Evolutionary conservation across 768 basidiomycete genomes (phyloP).

Genomic region (Piloderma croceum): DNA sequence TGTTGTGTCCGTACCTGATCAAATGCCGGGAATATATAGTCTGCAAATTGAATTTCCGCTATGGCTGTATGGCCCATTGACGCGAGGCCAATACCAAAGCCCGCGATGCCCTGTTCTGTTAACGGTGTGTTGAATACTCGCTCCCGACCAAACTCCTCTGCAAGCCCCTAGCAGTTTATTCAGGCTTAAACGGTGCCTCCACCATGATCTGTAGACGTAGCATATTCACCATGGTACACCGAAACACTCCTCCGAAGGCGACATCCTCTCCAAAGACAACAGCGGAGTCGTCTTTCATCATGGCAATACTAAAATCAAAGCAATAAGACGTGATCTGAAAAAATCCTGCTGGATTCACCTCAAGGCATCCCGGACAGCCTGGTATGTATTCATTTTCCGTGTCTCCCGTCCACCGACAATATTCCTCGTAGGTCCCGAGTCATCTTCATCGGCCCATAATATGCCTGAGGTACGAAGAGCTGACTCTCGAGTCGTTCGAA

Average conservation of each 20-base stretch:
- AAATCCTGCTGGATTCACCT: too few species aligned
- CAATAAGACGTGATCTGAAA: not conserved
- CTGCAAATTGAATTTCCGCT: constrained; percentile 88
- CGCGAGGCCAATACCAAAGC: constrained; percentile 89
- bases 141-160: constrained; percentile 89
- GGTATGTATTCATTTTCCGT: constrained; percentile 93
- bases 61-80: constrained; percentile 93
- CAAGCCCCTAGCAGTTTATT: constrained; percentile 66
- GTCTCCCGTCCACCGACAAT: constrained; percentile 77
- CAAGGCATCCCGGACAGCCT: constrained; percentile 87
- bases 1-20: constrained; percentile 58
- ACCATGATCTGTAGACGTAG: too few species aligned
- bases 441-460: constrained; percentile 62
- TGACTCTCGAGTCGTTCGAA: constrained; percentile 60
- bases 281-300: constrained; percentile 80
- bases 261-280: constrained; percentile 88
- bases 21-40: constrained; percentile 92
- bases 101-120: constrained; percentile 90
- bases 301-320: constrained; percentile 63
- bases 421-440: constrained; percentile 33
- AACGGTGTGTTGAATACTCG: constrained; percentile 94
- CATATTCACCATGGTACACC: constrained; percentile 77
- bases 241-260: constrained; percentile 90
- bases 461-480: constrained; percentile 71
- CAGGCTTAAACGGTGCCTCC: too few species aligned